Conservation (phyloP, 495 filamentous ascomycete species). For the Jackrogersella multiformis region DNA sequence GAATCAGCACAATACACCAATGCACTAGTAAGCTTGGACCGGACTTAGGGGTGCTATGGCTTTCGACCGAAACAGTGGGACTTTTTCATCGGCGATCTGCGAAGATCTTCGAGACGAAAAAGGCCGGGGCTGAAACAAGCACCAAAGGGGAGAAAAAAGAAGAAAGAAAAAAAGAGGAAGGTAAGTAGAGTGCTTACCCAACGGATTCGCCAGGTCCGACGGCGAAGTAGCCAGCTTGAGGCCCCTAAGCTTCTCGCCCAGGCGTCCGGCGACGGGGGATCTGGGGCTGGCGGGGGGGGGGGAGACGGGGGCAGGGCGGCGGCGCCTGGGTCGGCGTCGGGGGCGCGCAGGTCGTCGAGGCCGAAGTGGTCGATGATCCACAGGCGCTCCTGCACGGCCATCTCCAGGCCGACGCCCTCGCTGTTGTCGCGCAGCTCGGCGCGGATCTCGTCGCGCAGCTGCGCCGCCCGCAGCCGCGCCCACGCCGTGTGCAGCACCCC, state of each 20-base stretch:
- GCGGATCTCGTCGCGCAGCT: slow-evolving; percentile 75
- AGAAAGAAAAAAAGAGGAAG: too few species aligned
- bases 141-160: too few species aligned
- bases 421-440: slow-evolving; percentile 70
- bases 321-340: slow-evolving; percentile 33
- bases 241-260: slow-evolving; percentile 79
- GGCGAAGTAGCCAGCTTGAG: slow-evolving; percentile 77
- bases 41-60: not conserved
- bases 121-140: not conserved
- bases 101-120: not conserved
- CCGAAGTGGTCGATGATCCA: slow-evolving; percentile 86
- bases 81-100: too few species aligned
- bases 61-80: not conserved
- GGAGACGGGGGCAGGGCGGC: slow-evolving; percentile 25
- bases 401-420: slow-evolving; percentile 80
- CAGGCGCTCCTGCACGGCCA: slow-evolving; percentile 80
- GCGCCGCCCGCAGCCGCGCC: slow-evolving; percentile 78
- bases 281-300: slow-evolving; percentile 60
- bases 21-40: slow-evolving; percentile 12
- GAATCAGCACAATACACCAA: too few species aligned
- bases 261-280: slow-evolving; percentile 68
- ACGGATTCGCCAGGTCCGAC: slow-evolving; percentile 60
- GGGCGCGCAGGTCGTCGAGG: slow-evolving; percentile 49
- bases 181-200: slow-evolving; percentile 50
- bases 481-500: slow-evolving; percentile 85